Conservation (phyloP, 352 stramenopile species). For the Pythium sukuiense region DNA sequence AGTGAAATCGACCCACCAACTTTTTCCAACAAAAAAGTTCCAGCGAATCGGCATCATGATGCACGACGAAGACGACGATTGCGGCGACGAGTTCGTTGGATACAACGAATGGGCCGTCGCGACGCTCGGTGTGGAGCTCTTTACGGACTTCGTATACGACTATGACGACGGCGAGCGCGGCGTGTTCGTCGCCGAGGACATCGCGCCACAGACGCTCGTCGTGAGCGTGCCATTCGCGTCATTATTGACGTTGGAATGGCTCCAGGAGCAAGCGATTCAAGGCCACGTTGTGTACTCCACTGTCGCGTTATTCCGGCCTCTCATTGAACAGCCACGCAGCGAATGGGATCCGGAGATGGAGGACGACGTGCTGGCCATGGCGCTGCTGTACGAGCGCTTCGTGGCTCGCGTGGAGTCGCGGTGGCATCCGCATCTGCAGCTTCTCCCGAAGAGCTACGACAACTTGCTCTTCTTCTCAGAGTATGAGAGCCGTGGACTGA, state of each 20-base stretch:
- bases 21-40: conserved; percentile 17
- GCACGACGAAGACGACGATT: conserved; percentile 16
- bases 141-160: conserved; percentile 86
- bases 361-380: conserved; percentile 66
- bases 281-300: conserved; percentile 32
- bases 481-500: conserved; percentile 38
- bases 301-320: conserved; percentile 53
- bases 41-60: conserved; percentile 1
- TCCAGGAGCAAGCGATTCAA: conserved; percentile 31
- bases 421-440: conserved; percentile 65
- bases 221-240: conserved; percentile 64
- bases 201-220: conserved; percentile 67
- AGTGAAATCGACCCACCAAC: not conserved
- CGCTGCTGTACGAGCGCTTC: conserved; percentile 74
- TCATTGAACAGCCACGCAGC: conserved; percentile 20
- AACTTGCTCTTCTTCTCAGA: conserved; percentile 69
- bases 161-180: conserved; percentile 53
- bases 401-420: conserved; percentile 41
- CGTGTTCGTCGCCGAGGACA: conserved; percentile 82
- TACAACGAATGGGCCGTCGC: conserved; percentile 70
- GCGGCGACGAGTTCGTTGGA: conserved; percentile 39
- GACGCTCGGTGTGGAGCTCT: conserved; percentile 52
- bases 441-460: conserved; percentile 61
- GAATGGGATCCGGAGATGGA: conserved; percentile 35
- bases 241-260: conserved; percentile 48